phyloP scores from a whole-genome alignment of 768 basidiomycete species.

The Amanita pallidorosea region DNA sequence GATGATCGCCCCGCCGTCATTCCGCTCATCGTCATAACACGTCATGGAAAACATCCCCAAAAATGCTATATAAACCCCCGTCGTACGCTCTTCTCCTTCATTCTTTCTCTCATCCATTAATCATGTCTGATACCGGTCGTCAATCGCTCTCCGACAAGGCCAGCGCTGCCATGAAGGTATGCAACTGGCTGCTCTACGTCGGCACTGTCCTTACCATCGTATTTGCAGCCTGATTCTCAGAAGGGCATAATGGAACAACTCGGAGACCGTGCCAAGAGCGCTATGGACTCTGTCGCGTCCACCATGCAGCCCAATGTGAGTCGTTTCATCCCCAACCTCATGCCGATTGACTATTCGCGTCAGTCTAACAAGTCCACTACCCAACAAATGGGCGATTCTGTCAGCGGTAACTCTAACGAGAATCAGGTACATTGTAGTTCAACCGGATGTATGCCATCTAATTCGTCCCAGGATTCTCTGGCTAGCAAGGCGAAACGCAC shows the following conservation, averaged over 20 bases:
- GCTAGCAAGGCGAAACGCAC: constrained; percentile 42
- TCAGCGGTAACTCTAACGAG: constrained; percentile 38
- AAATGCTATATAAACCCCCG: background rate
- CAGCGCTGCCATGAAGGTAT: constrained; percentile 37
- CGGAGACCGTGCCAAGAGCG: constrained; percentile 38
- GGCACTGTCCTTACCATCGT: background rate
- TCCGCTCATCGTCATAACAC: constrained; percentile 1
- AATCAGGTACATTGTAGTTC: constrained; percentile 20
- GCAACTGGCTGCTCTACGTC: background rate
- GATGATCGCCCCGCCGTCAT: background rate
- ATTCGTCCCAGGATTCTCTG: constrained; percentile 23
- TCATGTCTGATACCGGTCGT: constrained; percentile 47
- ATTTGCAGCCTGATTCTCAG: constrained; percentile 43
- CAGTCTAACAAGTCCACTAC: constrained; percentile 41
- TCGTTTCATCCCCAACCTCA: background rate
- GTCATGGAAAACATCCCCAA: background rate
- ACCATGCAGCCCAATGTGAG: constrained; percentile 38
- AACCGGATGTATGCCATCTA: background rate
- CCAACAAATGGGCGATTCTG: constrained; percentile 37
- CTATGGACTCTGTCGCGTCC: constrained; percentile 34
- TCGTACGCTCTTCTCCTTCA: background rate
- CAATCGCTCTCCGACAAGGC: constrained; percentile 54
- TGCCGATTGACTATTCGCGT: background rate
- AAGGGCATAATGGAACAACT: constrained; percentile 43
- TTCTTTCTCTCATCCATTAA: constrained; percentile 4